Conservation (phyloP, 495 filamentous ascomycete genomes). For the Darksidea phi region DNA sequence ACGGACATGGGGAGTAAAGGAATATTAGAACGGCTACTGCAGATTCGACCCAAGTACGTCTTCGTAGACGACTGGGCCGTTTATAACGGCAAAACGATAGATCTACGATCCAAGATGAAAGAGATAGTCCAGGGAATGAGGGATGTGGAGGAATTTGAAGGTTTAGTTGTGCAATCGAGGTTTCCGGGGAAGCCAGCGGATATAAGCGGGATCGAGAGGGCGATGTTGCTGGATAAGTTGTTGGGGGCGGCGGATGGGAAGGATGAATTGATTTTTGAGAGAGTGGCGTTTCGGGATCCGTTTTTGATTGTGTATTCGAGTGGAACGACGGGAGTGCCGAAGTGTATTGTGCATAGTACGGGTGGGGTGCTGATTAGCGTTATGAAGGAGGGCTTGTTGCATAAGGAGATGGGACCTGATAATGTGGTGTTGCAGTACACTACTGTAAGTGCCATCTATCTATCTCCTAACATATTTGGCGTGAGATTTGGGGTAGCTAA, state of each 20-base stretch:
- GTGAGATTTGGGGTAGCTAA: neutral
- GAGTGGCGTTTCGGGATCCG: conserved; percentile 64
- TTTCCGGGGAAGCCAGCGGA: conserved; percentile 58
- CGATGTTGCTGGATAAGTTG: conserved; percentile 55
- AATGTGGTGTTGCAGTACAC: conserved; percentile 52
- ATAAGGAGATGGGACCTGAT: conserved; percentile 52
- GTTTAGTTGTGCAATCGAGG: conserved; percentile 64
- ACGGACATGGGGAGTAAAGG: conserved; percentile 81
- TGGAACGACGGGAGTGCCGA: conserved; percentile 71
- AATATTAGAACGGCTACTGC: conserved; percentile 68
- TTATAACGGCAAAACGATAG: conserved; percentile 74
- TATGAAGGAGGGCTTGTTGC: conserved; percentile 62
- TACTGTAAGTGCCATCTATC: conserved; percentile 51
- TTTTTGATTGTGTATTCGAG: conserved; percentile 71
- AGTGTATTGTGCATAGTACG: conserved; percentile 71
- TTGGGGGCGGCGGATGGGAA: conserved; percentile 47
- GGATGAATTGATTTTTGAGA: conserved; percentile 53
- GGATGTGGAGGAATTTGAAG: conserved; percentile 58
- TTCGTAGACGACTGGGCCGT: conserved; percentile 77
- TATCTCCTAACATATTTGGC: no score
- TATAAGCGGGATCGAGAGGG: conserved; percentile 54
- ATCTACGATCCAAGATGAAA: conserved; percentile 68
- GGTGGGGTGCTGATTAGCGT: conserved; percentile 60
- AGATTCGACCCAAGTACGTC: conserved; percentile 68
- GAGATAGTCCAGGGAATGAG: conserved; percentile 63